These are phyloP conservation scores for Dalbergia cultrata DNA, from an alignment of 306 rosid species.

Conservation along the genomic window DNA sequence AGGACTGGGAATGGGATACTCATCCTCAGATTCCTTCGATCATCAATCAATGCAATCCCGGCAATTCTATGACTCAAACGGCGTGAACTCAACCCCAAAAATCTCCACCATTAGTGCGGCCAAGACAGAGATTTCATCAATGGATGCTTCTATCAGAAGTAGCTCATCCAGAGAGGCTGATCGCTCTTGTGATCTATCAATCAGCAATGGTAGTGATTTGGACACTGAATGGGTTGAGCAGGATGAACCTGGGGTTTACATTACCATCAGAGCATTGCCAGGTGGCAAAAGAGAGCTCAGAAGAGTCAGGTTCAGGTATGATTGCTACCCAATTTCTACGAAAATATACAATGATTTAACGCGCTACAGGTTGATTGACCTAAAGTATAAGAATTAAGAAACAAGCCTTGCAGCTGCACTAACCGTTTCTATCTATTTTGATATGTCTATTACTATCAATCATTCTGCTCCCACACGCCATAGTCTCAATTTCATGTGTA, in stretches of 20 bases:
- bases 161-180: constrained; percentile 73
- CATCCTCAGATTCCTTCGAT: constrained; percentile 69
- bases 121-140: constrained; percentile 69
- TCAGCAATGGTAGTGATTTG: constrained; percentile 68
- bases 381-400: constrained; percentile 1
- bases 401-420: background rate
- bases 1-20: constrained; percentile 66
- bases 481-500: background rate
- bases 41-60: constrained; percentile 59
- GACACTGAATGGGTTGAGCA: constrained; percentile 72
- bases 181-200: constrained; percentile 61
- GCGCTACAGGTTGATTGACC: background rate
- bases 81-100: constrained; percentile 66
- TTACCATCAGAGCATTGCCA: constrained; percentile 65
- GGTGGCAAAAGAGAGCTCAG: constrained; percentile 70
- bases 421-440: background rate
- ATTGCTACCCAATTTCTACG: background rate
- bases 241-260: constrained; percentile 73
- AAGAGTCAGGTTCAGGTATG: constrained; percentile 73
- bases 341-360: background rate
- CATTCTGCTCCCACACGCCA: constrained; percentile 25
- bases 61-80: constrained; percentile 51
- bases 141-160: constrained; percentile 70
- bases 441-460: constrained; percentile 35
- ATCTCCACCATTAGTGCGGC: constrained; percentile 68